Evolutionary conservation across 208 protist species (phyloP), one percentile per base, ranked within the genome.

Genomic region (Trypanosoma scelopori): DNA sequence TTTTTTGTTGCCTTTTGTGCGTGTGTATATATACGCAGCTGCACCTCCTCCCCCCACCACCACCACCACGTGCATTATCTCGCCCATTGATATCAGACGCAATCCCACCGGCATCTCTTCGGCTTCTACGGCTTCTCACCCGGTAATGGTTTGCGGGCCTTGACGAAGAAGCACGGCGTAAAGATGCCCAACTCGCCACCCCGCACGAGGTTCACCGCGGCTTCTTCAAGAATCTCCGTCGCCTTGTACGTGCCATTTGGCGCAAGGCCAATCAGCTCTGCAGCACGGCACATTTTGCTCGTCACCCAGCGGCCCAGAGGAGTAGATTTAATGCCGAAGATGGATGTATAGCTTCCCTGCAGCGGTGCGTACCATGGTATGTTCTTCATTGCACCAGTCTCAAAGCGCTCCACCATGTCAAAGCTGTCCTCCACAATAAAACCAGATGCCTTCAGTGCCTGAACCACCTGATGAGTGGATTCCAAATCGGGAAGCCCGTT

Each of bases 401-500:
- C 67, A 65, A 89, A 89, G 46, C 80, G 69, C 49, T 87, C 57
- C 7, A 74, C 81, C 13, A 89, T 56, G 59, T 96, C 89, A 50
- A 89, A 82, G 62, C 60, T 65, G 45, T 88, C 88, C 52, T 97
- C 78, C 25, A 98, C 67, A 74, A 94, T 84, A 64, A 98, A 99
- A 53, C 97, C 97, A 25, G 94, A 85, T 25, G 85, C 63, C 76
- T 93, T 92, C 56, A 98, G 78, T 41, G 94, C 91, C 55, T 91
- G 66, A 7, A 87, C 6, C 45, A 95, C 84, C 56, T 89, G 74
- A 46, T 76, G 74, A 49, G 72, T 78, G 46, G 85, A 90, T 62
- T 93, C 85, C 61, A 98, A 78, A 63, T 91, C 84, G 42, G 97
- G 95, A 30, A 98, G 82, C 58, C 93, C 92, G 68, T 99, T 87